These are phyloP conservation scores for Nitzschia sp. DNA, from an alignment of 108 stramenopile species.

Conservation along the genomic window DNA sequence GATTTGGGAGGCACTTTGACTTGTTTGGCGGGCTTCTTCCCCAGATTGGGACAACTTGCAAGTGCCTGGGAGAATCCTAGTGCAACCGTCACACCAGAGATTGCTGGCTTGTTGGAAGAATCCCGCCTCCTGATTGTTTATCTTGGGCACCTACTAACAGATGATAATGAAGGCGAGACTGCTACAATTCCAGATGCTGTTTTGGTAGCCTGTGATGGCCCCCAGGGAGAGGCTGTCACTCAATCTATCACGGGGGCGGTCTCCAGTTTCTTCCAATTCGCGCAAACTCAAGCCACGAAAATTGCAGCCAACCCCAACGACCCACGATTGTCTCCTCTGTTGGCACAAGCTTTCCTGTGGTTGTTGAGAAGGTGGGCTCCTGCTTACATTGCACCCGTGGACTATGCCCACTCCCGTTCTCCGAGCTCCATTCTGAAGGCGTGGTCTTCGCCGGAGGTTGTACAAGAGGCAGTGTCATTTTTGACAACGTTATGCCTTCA, in stretches of 20 bases:
- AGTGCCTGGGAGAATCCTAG: conserved; percentile 46
- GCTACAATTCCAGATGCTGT: conserved; percentile 68
- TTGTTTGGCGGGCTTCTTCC: conserved; percentile 56
- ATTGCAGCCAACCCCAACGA: conserved; percentile 57
- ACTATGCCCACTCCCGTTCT: conserved; percentile 40
- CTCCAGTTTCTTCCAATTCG: conserved; percentile 49
- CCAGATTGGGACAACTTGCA: conserved; percentile 50
- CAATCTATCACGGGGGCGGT: conserved; percentile 52
- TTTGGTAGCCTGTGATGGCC: conserved; percentile 44
- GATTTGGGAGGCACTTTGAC: conserved; percentile 55
- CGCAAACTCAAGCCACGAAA: conserved; percentile 67
- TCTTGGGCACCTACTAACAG: conserved; percentile 74
- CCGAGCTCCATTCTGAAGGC: conserved; percentile 40
- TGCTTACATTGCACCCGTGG: conserved; percentile 70
- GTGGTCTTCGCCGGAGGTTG: conserved; percentile 59
- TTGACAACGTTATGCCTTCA: conserved; percentile 64
- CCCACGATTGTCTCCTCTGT: conserved; percentile 67
- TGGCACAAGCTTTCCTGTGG: conserved; percentile 75
- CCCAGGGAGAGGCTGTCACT: conserved; percentile 30
- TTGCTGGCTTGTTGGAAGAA: conserved; percentile 79
- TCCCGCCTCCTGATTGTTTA: conserved; percentile 71
- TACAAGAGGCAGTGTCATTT: conserved; percentile 66
- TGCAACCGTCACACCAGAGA: conserved; percentile 55
- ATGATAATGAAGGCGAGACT: conserved; percentile 77
- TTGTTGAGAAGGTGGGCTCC: conserved; percentile 77